Evolutionary conservation across 345 rosid genomes (phyloP).

Genomic region (Anacardium occidentale): DNA sequence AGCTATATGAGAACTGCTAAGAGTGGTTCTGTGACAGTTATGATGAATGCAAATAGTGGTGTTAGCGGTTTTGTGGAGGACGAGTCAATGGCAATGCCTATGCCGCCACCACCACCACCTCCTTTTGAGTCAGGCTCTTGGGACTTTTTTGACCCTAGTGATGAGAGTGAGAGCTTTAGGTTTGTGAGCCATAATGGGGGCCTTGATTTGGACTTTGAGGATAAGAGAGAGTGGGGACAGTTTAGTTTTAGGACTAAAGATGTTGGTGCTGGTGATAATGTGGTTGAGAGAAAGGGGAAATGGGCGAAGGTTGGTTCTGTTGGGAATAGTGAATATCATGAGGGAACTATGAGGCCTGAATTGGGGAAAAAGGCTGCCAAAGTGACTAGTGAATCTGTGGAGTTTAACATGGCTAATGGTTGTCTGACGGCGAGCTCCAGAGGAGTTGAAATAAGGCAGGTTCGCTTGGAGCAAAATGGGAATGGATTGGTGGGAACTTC

Average conservation of each 20-base stretch:
- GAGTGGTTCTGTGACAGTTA: conserved; percentile 51
- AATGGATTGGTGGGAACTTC: conserved; percentile 11
- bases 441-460: conserved; percentile 29
- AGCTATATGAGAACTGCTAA: conserved; percentile 51
- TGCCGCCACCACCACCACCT: conserved; percentile 57
- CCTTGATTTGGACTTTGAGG: conserved; percentile 40
- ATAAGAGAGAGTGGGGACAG: conserved; percentile 42
- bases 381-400: conserved; percentile 18
- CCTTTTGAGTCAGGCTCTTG: conserved; percentile 60
- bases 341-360: conserved; percentile 23
- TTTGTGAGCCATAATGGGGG: conserved; percentile 43
- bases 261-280: conserved; percentile 11
- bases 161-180: conserved; percentile 61
- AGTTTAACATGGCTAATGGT: conserved; percentile 1
- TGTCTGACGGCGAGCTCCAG: conserved; percentile 6
- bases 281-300: conserved; percentile 27
- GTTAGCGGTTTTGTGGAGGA: conserved; percentile 41
- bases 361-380: conserved; percentile 21
- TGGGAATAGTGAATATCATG: conserved; percentile 23
- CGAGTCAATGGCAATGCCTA: conserved; percentile 33
- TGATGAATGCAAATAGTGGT: conserved; percentile 41
- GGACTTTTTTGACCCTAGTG: conserved; percentile 78
- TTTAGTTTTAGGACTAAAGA: conserved; percentile 27
- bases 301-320: conserved; percentile 21
- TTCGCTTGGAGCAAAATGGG: conserved; percentile 24